Evolutionary conservation across 83 land plant species (phyloP).

Genomic region (Thuja plicata): DNA sequence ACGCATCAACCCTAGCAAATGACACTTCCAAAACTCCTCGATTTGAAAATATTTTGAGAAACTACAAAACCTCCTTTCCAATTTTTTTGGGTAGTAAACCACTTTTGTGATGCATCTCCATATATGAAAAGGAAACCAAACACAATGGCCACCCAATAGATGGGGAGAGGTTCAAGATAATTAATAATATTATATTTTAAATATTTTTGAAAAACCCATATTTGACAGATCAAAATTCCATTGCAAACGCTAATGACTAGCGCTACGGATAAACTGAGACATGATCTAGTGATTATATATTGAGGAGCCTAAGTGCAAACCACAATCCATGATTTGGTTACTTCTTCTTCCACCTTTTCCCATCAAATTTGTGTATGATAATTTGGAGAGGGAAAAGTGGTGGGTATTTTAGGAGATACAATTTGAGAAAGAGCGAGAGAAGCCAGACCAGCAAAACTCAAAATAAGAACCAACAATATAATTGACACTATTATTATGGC

Average conservation of each 20-base stretch:
- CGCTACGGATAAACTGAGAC: neutral
- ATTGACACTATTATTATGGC: neutral
- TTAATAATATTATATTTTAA: no score
- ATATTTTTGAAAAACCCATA: no score
- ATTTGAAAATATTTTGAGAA: neutral
- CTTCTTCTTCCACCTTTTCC: neutral
- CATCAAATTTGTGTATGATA: neutral
- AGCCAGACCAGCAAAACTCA: neutral
- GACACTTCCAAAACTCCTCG: neutral
- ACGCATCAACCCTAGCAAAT: neutral
- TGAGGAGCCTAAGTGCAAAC: neutral
- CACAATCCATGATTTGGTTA: neutral
- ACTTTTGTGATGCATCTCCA: neutral
- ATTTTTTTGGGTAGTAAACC: neutral
- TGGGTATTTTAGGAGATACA: no score
- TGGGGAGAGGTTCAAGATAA: no score
- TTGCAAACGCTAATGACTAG: neutral
- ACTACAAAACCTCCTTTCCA: neutral
- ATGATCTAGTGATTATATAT: neutral
- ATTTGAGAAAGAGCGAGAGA: neutral
- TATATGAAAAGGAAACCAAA: neutral
- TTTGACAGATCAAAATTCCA: neutral
- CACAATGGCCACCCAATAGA: no score
- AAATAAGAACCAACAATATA: neutral
- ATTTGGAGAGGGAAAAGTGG: neutral